These are phyloP conservation scores for Elasticomyces elasticus DNA, from an alignment of 495 filamentous ascomycete genomes.

Conservation along the genomic window DNA sequence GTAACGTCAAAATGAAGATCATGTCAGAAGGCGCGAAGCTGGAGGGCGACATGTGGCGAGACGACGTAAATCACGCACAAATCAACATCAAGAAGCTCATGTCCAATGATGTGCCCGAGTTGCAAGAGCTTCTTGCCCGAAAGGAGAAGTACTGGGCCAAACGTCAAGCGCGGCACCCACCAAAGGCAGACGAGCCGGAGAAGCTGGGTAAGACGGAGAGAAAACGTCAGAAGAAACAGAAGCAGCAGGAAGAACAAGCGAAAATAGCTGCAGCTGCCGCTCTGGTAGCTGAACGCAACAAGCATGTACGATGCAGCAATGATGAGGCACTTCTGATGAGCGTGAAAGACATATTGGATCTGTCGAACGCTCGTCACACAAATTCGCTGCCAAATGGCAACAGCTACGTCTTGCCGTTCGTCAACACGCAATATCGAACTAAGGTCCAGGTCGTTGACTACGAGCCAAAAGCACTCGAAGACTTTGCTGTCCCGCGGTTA, in stretches of 20 bases:
- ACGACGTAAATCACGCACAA: conserved; percentile 42
- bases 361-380: conserved; percentile 32
- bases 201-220: conserved; percentile 25
- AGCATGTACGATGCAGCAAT: conserved; percentile 23
- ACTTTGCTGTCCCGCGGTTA: conserved; percentile 47
- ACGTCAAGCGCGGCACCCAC: conserved; percentile 2
- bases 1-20: conserved; percentile 63
- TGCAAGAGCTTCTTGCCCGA: conserved; percentile 52
- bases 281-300: conserved; percentile 3
- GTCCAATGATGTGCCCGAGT: conserved; percentile 38
- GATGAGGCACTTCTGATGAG: conserved; percentile 34
- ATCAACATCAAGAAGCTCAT: conserved; percentile 40
- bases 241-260: conserved; percentile 30
- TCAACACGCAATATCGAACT: conserved; percentile 59
- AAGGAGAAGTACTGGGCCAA: conserved; percentile 47
- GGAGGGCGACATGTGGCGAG: conserved; percentile 63
- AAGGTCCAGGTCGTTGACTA: conserved; percentile 73
- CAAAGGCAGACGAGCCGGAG: conserved; percentile 36
- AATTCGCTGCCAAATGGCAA: conserved; percentile 32
- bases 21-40: conserved; percentile 38
- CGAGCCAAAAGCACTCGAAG: conserved; percentile 56
- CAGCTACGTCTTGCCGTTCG: conserved; percentile 52
- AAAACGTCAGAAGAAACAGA: conserved; percentile 35
- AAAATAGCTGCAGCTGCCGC: conserved; percentile 24
- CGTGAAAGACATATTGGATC: conserved; percentile 42